Base-by-base conservation (phyloP, 2,329 filamentous ascomycete genomes). In the Monosporascus sp. region DNA sequence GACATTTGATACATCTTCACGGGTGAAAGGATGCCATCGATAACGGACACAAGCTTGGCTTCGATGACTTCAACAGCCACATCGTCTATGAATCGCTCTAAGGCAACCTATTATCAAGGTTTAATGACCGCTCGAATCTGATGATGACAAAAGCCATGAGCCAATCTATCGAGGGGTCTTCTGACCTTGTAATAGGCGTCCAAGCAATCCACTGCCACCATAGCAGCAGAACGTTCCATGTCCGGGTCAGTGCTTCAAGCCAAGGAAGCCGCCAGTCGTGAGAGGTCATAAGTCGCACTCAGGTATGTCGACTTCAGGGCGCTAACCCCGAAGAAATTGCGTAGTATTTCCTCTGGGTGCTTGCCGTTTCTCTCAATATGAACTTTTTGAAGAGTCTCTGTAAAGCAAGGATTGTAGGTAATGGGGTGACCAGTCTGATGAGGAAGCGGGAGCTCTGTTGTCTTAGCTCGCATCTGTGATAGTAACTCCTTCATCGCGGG, bases 391-490 rank as follows among this genome's bases (percentile, higher is more conserved):
- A 77, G 57, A 0, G 58, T 66, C 7, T 74, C 63, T 0, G 68
- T 70, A 26, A 77, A 78, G 37, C 77, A 66, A 17, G 74, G 65
- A 41, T 82, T 80, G 56, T 83, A 83, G 0, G 79, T 84, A 37
- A 81, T 78, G 0, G 78, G 78, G 58, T 81, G 76, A 0, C 70
- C 61, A 8, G 65, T 63, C 55, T 70, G 76, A 65, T 78, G 72
- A 6, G 68, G 76, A 11, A 65, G 60, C 0, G 85, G 63, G 2
- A 86, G 60, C 49, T 78, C 72, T 0, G 54, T 50, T 1, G 75
- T 65, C 58, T 80, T 80, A 0, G 58, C 54, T 7, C 73, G 65
- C 1, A 79, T 66, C 4, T 57, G 58, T 4, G 56, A 40, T 9
- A 73, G 56, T 15, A 76, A 58, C 2, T 66, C 51, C 1, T 72